Evolutionary conservation across 495 filamentous ascomycete genomes (phyloP).

Genomic region (Neurospora tetraspora): DNA sequence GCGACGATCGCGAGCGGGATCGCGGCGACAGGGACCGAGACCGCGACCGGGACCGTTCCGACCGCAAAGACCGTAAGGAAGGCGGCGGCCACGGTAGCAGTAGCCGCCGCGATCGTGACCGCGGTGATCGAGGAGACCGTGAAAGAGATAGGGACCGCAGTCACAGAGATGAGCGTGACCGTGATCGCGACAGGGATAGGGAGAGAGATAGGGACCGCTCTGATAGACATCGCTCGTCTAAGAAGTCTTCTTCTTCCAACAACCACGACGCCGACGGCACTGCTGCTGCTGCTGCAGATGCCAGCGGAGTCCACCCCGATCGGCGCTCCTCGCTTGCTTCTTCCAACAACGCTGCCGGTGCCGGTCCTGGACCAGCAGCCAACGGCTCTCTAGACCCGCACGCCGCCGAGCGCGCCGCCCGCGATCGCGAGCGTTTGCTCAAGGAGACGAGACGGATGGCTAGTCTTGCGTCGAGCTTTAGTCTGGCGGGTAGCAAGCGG

Average conservation of each 20-base stretch:
- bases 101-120: slow-evolving; percentile 29
- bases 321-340: slow-evolving; percentile 33
- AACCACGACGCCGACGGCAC: slow-evolving; percentile 27
- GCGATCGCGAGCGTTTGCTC: slow-evolving; percentile 63
- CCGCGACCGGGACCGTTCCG: slow-evolving; percentile 4
- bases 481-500: slow-evolving; percentile 28
- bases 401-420: slow-evolving; percentile 64
- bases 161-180: slow-evolving; percentile 37
- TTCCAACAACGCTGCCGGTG: background rate
- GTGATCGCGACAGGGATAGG: slow-evolving; percentile 29
- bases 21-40: slow-evolving; percentile 32
- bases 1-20: slow-evolving; percentile 38
- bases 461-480: slow-evolving; percentile 30
- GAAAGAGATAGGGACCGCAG: slow-evolving; percentile 35
- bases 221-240: slow-evolving; percentile 23
- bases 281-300: too few relatives aligned
- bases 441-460: slow-evolving; percentile 71
- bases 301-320: slow-evolving; percentile 15
- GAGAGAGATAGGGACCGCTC: slow-evolving; percentile 24
- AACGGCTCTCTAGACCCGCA: slow-evolving; percentile 47
- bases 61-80: slow-evolving; percentile 21
- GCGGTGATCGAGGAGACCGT: slow-evolving; percentile 36
- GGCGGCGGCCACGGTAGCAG: slow-evolving; percentile 24
- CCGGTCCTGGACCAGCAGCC: slow-evolving; percentile 24
- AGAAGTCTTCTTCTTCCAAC: slow-evolving; percentile 26